Evolutionary conservation across 345 rosid genomes (phyloP).

Genomic region (Psidium guajava): DNA sequence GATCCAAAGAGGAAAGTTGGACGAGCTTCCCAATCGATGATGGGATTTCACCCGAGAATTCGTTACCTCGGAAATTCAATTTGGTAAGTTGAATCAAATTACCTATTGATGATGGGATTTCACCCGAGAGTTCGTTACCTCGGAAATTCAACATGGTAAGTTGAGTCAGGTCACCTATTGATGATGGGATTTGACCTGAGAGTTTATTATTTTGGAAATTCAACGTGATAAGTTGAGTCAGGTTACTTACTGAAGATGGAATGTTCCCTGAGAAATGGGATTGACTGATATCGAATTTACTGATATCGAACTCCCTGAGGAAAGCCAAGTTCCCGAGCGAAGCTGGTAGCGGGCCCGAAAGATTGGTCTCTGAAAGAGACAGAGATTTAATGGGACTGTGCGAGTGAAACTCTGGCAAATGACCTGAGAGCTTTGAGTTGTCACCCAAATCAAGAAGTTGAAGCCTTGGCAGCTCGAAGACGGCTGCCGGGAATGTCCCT

Average conservation of each 20-base stretch:
- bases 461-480: slow-evolving; percentile 6
- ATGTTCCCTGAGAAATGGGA: too few species aligned
- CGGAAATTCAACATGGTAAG: too few species aligned
- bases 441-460: neutral
- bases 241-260: too few species aligned
- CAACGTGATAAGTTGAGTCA: too few species aligned
- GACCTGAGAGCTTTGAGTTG: neutral
- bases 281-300: accelerated
- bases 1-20: neutral
- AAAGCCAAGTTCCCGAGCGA: neutral
- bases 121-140: neutral
- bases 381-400: neutral
- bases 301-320: accelerated
- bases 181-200: too few species aligned
- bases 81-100: neutral
- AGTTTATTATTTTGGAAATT: too few species aligned
- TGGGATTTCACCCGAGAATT: neutral
- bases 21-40: neutral
- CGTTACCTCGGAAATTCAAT: accelerated
- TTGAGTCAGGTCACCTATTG: too few species aligned
- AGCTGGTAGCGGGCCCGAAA: neutral
- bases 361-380: neutral
- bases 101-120: neutral
- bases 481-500: neutral
- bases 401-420: slow-evolving; percentile 6